Evolutionary conservation across 2,329 filamentous ascomycete genomes (phyloP), one percentile per base, ranked within the genome.

Genomic region (Ascochyta clinopodiicola): DNA sequence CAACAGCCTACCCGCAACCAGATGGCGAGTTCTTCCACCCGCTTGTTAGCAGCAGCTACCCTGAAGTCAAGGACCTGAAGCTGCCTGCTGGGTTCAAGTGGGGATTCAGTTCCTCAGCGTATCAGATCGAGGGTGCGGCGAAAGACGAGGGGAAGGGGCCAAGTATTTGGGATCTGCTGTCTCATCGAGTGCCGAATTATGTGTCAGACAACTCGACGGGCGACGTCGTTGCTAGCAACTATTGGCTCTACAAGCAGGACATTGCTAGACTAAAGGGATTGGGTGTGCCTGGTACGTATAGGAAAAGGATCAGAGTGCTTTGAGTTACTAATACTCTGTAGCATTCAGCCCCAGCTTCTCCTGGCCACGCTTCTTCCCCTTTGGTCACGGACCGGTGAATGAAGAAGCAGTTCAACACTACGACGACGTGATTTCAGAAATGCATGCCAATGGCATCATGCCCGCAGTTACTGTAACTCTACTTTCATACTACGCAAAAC

Each of bases 191-290:
- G n/a, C 69, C 75, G 29, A 76, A 77, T 22, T 70, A 68, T 39
- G 77, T 80, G 5, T 63, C 67, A 13, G 77, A 79, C 32, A 75
- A 78, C 48, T 71, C 71, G 7, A 79, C 75, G 6, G 77, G 75
- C 13, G 77, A 79, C 59, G 71, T 78, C 9, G 69, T 76, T 38
- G 74, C 69, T 19, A 72, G 76, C 17, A 74, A 78, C 46, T 79
- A 79, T 61, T 79, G 70, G 51, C 57, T 79, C 24, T 79, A 79
- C 56, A 78, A 78, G 64, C 75, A 78, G 45, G 77, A 79, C 44
- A 69, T 77, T 61, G 74, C 73, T 2, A 72, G 77, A 29, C 48
- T 79, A 43, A 73, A 71, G 53, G 59, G 54, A 3, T 44, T 76
- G 35, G 74, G 73, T 5, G 57, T 75, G 3, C 63, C 56, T 44